Evolutionary conservation across 2,329 filamentous ascomycete species (phyloP).

Genomic region (Gremmenia infestans): DNA sequence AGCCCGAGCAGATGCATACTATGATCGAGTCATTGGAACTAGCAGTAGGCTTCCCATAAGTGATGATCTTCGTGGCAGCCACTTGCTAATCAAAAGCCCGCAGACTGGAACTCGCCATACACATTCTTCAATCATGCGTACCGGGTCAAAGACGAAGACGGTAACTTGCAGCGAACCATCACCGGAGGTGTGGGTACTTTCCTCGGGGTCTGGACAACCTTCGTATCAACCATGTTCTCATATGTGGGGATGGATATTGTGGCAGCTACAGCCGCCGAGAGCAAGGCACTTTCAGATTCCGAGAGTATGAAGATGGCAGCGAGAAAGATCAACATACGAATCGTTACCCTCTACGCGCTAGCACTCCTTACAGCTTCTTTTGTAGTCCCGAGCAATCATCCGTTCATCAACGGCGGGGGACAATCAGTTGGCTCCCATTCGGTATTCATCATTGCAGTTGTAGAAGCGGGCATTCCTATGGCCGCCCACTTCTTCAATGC

Average conservation of each 20-base stretch:
- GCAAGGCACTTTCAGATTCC: conserved; percentile 31
- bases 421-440: conserved; percentile 34
- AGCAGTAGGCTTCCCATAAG: conserved; percentile 28
- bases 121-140: conserved; percentile 35
- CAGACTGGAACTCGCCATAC: conserved; percentile 35
- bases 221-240: conserved; percentile 35
- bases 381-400: conserved; percentile 35
- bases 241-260: conserved; percentile 38
- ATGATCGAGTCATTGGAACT: conserved; percentile 32
- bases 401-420: conserved; percentile 37
- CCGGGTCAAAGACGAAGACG: conserved; percentile 30
- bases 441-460: conserved; percentile 36
- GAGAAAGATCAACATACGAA: conserved; percentile 36
- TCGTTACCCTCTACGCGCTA: conserved; percentile 29
- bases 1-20: conserved; percentile 36
- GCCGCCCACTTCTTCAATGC: conserved; percentile 37
- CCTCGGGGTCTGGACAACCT: conserved; percentile 36
- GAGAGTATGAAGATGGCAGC: conserved; percentile 39
- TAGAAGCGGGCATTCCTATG: conserved; percentile 34
- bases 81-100: background rate
- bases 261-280: conserved; percentile 36
- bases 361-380: conserved; percentile 29
- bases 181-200: conserved; percentile 34
- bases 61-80: background rate
- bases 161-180: conserved; percentile 29